Percentiles rank a stretch among this genome's conserved stretches.
These are phyloP conservation scores for Hyphopichia fennica DNA, from an alignment of 1,139 yeast species.

Conservation along the genomic window DNA sequence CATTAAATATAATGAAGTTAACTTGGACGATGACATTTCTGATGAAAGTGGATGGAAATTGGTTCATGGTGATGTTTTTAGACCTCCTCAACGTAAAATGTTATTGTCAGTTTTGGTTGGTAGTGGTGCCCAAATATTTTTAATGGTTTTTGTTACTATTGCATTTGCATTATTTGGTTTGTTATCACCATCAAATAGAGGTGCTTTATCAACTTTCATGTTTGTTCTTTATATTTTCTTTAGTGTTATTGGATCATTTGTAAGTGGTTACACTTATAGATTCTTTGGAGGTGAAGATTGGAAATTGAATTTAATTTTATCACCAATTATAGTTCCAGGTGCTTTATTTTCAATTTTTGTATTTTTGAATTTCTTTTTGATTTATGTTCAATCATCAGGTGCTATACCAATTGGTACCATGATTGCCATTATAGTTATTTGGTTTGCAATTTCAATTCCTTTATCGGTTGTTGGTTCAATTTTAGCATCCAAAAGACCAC, in stretches of 20 bases:
- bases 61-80: constrained; percentile 92
- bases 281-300: constrained; percentile 91
- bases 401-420: constrained; percentile 94
- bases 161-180: constrained; percentile 86
- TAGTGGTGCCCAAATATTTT: constrained; percentile 80
- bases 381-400: constrained; percentile 81
- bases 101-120: constrained; percentile 80
- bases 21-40: constrained; percentile 80
- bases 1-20: constrained; percentile 83
- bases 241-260: constrained; percentile 80
- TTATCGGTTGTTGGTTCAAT: constrained; percentile 79
- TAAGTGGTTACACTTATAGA: constrained; percentile 83
- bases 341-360: constrained; percentile 61
- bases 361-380: constrained; percentile 77
- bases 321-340: constrained; percentile 87
- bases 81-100: constrained; percentile 75
- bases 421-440: constrained; percentile 74
- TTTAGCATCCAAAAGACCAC: constrained; percentile 65
- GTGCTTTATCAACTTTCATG: constrained; percentile 87
- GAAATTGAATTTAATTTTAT: constrained; percentile 79
- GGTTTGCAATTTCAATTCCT: constrained; percentile 88
- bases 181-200: constrained; percentile 92
- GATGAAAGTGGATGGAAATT: constrained; percentile 98
- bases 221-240: constrained; percentile 77
- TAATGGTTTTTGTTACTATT: constrained; percentile 75